phyloP scores from a whole-genome alignment of 139 green algal genomes.

The Auxenochlorella protothecoides region DNA sequence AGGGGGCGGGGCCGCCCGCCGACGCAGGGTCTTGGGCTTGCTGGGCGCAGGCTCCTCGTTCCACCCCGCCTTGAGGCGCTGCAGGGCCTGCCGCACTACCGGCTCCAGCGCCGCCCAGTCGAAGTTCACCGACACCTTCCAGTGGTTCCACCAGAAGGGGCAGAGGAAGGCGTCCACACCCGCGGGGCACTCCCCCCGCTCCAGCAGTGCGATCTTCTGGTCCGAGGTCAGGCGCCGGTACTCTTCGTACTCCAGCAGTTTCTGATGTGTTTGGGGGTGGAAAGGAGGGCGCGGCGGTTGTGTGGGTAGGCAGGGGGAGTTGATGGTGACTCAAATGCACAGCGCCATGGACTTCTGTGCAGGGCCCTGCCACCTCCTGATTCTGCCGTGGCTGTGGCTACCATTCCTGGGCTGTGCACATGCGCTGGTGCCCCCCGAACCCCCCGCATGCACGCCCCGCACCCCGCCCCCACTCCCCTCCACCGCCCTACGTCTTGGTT shows the following conservation, averaged over 20 bases:
- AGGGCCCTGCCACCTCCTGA: no score
- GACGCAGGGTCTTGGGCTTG: no score
- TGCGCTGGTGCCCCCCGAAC: no score
- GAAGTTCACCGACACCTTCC: conserved; percentile 10
- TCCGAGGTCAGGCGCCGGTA: not conserved
- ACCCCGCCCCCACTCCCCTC: no score
- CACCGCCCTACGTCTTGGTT: conserved; percentile 3
- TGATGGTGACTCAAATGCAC: no score
- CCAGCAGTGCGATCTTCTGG: conserved; percentile 10
- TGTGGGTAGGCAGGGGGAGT: no score
- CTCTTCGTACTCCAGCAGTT: conserved; percentile 2
- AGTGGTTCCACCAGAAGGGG: conserved; percentile 18
- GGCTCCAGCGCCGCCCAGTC: not conserved
- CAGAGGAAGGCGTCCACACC: conserved; percentile 6
- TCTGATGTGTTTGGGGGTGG: not conserved
- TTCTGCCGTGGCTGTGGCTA: no score
- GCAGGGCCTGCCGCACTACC: not conserved
- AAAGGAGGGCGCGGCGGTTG: no score
- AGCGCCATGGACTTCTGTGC: no score
- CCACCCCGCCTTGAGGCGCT: not conserved
- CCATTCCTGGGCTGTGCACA: no score
- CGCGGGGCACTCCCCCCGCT: conserved; percentile 6
- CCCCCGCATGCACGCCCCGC: not conserved
- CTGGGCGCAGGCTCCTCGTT: not conserved
- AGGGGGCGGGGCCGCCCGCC: no score